Base-by-base conservation (phyloP, 805 yeast genomes). In the Metschnikowia continentalis region DNA sequence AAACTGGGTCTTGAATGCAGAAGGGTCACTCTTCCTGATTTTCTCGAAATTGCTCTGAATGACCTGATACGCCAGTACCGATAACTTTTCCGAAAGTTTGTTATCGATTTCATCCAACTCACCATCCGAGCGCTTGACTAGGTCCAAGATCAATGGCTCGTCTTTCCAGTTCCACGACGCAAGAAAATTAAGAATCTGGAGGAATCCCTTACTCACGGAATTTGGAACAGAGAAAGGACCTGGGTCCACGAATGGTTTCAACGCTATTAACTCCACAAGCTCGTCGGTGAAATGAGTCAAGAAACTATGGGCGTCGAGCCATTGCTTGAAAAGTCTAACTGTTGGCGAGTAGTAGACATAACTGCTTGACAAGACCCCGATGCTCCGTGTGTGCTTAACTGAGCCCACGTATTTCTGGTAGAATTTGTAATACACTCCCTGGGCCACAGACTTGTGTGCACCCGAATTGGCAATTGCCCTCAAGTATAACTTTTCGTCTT, bases 161-260 rank as follows among this genome's bases (percentile, higher is more conserved):
- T 88, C 95, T 60, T 81, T 86, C 99, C 99, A 94, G 66, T 94
- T 90, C 99, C 99, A 94, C 40, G 69, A 70, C 23, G 96, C 78
- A 42, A 94, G 66, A 60, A 86, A 88, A 43, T 80, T 73, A 36
- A 94, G 65, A 11, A 84, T 78, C 52, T 94, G 83, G 52, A 88
- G 71, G 64, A 94, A 90, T 5, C 96, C 99, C 49, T 86, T 78
- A 54, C 83, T 84, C 7, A 86, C 82, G 49, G 92, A 83, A 26
- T 85, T 81, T 3, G 99, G 98, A 1, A 82, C 78, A 1, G 82
- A 76, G 69, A 79, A 91, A n/a, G 97, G 96, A 0, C 88, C 83
- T 7, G 91, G 84, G 62, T 90, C 95, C 42, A 90, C 86, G 70
- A 92, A 94, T 17, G 89, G 88, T 59, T 86, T 83, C 54, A 90